Evolutionary conservation across 2,329 filamentous ascomycete genomes (phyloP).

Genomic region (Aspergillus ochraceus): DNA sequence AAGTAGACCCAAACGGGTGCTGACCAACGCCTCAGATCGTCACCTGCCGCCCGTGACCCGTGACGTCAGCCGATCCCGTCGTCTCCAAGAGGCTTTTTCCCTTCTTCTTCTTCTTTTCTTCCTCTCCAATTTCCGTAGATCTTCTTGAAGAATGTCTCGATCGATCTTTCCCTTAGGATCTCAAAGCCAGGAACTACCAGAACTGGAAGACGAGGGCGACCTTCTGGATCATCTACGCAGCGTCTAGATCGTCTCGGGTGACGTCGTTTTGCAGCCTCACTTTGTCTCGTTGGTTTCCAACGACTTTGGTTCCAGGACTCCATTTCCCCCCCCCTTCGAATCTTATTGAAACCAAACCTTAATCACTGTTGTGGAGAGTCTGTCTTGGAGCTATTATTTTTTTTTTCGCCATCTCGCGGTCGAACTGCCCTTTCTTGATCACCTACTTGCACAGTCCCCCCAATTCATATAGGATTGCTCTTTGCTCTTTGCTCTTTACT

Average conservation of each 20-base stretch:
- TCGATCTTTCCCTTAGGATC: too few relatives aligned
- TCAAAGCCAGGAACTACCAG: background rate
- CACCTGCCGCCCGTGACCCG: background rate
- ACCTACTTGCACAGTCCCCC: too few relatives aligned
- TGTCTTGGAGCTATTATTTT: too few relatives aligned
- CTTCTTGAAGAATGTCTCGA: too few relatives aligned
- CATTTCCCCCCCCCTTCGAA: background rate
- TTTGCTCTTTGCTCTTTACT: background rate
- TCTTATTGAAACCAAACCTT: background rate
- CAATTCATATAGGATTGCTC: too few relatives aligned
- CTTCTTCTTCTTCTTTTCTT: background rate
- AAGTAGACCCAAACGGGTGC: too few relatives aligned
- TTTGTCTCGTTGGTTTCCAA: background rate
- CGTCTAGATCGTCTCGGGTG: background rate
- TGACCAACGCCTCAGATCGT: background rate
- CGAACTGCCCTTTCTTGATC: too few relatives aligned
- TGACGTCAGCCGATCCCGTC: background rate
- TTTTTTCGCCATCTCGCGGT: too few relatives aligned
- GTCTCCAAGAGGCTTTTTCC: background rate
- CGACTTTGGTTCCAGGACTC: background rate
- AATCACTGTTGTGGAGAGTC: background rate
- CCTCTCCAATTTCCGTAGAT: background rate
- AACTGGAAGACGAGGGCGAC: background rate
- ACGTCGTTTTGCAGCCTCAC: background rate
- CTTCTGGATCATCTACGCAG: background rate